These are phyloP conservation scores for Chenopodium quinoa DNA, from an alignment of 148 eudicot species.

Conservation along the genomic window DNA sequence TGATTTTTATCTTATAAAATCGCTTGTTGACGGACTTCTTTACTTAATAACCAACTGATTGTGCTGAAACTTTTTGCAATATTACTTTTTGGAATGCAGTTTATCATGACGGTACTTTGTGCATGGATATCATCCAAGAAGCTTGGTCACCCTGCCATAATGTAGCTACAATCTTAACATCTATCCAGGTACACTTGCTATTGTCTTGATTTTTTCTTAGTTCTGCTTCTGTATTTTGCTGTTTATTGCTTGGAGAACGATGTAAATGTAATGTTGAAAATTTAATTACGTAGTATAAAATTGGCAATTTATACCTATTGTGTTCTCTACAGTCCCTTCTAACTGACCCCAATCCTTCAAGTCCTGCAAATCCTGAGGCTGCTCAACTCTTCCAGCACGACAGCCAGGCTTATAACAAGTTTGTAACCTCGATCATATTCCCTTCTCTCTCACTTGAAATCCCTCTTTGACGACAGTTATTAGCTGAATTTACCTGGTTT, in stretches of 20 bases:
- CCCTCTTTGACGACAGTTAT: neutral
- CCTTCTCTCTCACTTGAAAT: neutral
- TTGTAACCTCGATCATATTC: constrained; percentile 18
- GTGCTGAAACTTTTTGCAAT: neutral
- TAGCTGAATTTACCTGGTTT: neutral
- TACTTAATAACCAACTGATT: neutral
- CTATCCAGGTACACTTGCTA: constrained; percentile 31
- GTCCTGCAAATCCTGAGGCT: constrained; percentile 43
- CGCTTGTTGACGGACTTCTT: neutral
- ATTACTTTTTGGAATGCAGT: constrained; percentile 15
- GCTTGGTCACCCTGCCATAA: constrained; percentile 45
- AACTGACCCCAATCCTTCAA: constrained; percentile 41
- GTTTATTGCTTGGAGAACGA: neutral
- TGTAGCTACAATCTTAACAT: constrained; percentile 38
- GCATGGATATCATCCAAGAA: constrained; percentile 42
- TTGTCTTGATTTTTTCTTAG: neutral
- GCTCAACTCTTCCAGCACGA: constrained; percentile 41
- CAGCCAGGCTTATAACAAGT: constrained; percentile 39
- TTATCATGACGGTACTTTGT: constrained; percentile 38
- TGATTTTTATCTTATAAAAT: neutral
- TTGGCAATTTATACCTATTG: neutral
- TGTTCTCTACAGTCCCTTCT: constrained; percentile 34
- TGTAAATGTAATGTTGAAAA: neutral
- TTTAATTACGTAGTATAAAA: neutral
- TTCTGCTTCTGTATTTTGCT: neutral